Evolutionary conservation across 768 basidiomycete genomes (phyloP).

Genomic region (Kondoa malvinella): DNA sequence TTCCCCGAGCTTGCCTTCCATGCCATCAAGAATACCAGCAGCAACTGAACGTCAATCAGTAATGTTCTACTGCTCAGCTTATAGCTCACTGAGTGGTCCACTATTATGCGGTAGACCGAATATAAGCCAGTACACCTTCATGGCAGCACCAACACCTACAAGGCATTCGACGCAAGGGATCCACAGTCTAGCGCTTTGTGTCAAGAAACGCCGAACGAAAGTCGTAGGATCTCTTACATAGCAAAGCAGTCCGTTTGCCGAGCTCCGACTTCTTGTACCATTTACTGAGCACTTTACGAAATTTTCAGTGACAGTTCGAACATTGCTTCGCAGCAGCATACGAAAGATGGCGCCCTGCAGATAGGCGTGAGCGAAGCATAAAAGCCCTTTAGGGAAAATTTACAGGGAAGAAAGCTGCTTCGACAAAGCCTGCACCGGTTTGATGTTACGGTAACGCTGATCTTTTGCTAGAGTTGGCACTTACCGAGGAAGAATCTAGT

Average conservation of each 20-base stretch:
- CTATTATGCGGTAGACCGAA: no score
- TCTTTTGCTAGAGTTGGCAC: no score
- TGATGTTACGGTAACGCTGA: not conserved
- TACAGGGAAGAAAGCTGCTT: constrained; percentile 29
- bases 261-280: constrained; percentile 61
- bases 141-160: constrained; percentile 62
- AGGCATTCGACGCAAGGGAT: constrained; percentile 60
- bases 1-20: constrained; percentile 52
- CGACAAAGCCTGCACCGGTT: constrained; percentile 41
- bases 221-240: constrained; percentile 32
- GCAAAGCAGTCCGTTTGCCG: constrained; percentile 49
- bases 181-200: constrained; percentile 38
- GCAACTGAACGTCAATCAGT: no score
- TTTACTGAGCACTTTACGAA: constrained; percentile 47
- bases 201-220: not conserved
- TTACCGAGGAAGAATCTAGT: constrained; percentile 45
- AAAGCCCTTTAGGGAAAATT: not conserved
- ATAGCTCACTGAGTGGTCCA: no score
- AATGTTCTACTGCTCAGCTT: no score
- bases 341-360: no score
- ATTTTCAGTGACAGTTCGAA: no score
- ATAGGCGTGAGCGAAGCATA: no score
- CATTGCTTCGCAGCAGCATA: no score
- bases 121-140: no score
- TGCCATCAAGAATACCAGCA: constrained; percentile 50